Evolutionary conservation across 1,139 yeast species (phyloP).

Genomic region (Pichia sp.): DNA sequence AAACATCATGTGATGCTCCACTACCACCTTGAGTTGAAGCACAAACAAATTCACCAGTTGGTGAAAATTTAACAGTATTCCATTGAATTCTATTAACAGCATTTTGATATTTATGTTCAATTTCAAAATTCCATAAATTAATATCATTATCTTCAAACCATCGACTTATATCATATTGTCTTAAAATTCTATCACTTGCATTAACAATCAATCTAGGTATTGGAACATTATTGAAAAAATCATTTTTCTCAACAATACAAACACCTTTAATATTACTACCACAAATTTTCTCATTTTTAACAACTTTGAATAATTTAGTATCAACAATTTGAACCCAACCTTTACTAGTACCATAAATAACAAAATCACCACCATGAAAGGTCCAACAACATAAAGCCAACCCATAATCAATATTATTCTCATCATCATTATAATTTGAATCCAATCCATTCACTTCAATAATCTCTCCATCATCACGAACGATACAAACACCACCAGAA

Average conservation of each 20-base stretch:
- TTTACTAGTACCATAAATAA: slow-evolving; percentile 71
- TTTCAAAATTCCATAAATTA: slow-evolving; percentile 49
- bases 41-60: slow-evolving; percentile 75
- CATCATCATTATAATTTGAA: too few relatives aligned
- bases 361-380: slow-evolving; percentile 42
- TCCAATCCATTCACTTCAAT: background rate
- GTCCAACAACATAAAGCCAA: slow-evolving; percentile 26
- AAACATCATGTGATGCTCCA: slow-evolving; percentile 81
- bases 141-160: slow-evolving; percentile 15
- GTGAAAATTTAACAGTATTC: slow-evolving; percentile 73
- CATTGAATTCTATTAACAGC: slow-evolving; percentile 84
- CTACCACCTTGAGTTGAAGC: slow-evolving; percentile 86
- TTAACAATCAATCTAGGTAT: slow-evolving; percentile 50
- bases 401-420: slow-evolving; percentile 14
- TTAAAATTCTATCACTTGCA: slow-evolving; percentile 73
- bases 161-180: slow-evolving; percentile 46
- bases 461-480: slow-evolving; percentile 35
- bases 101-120: slow-evolving; percentile 83
- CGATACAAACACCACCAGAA: slow-evolving; percentile 51
- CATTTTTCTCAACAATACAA: slow-evolving; percentile 46
- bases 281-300: slow-evolving; percentile 50
- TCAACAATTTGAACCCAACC: slow-evolving; percentile 62
- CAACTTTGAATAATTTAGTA: slow-evolving; percentile 28
- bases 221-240: slow-evolving; percentile 7
- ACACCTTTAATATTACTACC: slow-evolving; percentile 68